Conservation (phyloP, 2,329 filamentous ascomycete genomes). For the Dactylellina drechsleri region DNA sequence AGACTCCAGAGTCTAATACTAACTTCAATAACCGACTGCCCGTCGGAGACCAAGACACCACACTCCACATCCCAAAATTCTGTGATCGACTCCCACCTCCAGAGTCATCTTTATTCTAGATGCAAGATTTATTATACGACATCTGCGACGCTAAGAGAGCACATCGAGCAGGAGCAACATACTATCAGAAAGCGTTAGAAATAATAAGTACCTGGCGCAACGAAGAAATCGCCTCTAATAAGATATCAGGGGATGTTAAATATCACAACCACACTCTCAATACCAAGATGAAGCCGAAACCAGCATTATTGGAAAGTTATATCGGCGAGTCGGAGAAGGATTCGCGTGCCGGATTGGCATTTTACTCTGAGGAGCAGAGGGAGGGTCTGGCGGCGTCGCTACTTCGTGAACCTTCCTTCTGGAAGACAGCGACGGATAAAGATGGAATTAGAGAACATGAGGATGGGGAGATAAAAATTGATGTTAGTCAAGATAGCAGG, state of each 20-base stretch:
- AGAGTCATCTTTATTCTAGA: background rate
- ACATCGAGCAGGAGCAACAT: background rate
- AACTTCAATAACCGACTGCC: too few relatives aligned
- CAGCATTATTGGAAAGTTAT: background rate
- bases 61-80: too few relatives aligned
- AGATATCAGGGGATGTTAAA: too few relatives aligned
- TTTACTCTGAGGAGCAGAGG: background rate
- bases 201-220: background rate
- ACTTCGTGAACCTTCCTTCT: background rate
- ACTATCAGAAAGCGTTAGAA: background rate
- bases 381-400: background rate
- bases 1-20: too few relatives aligned
- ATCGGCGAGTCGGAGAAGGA: conserved; percentile 5
- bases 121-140: conserved; percentile 5
- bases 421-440: background rate
- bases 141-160: conserved; percentile 5
- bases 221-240: background rate
- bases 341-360: background rate
- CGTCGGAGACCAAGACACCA: too few relatives aligned
- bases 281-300: background rate
- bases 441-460: background rate
- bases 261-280: background rate
- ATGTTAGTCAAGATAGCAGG: too few relatives aligned
- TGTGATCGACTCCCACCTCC: too few relatives aligned
- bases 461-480: background rate